phyloP scores from a whole-genome alignment of 2,329 filamentous ascomycete genomes.

The Leptographium wingfieldii region DNA sequence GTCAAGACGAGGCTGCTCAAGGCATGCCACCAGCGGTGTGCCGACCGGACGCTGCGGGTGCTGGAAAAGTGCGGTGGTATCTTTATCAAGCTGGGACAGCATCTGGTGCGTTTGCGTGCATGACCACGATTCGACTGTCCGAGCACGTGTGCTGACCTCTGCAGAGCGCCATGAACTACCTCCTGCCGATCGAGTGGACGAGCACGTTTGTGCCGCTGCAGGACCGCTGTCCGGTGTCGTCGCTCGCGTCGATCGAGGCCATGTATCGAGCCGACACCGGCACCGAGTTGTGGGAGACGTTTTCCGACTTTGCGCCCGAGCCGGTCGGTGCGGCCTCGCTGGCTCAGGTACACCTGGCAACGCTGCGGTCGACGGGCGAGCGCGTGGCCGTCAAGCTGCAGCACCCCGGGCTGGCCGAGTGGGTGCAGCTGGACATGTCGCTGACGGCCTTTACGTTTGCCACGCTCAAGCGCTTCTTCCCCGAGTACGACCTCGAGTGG shows the following conservation, averaged over 20 bases:
- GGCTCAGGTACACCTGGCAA: conserved; percentile 86
- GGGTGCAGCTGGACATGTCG: conserved; percentile 76
- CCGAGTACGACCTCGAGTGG: conserved; percentile 96
- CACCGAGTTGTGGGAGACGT: conserved; percentile 64
- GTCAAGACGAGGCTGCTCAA: conserved; percentile 56
- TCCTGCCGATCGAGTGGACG: conserved; percentile 85
- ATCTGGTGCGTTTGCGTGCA: conserved; percentile 43
- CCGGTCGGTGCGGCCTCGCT: conserved; percentile 90
- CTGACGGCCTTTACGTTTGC: conserved; percentile 83
- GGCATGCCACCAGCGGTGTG: conserved; percentile 85
- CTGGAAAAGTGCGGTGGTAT: conserved; percentile 95
- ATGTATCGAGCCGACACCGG: conserved; percentile 85
- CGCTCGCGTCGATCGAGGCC: conserved; percentile 68
- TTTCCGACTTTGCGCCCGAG: conserved; percentile 65
- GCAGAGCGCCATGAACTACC: conserved; percentile 85
- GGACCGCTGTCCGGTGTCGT: conserved; percentile 89
- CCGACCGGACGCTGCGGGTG: conserved; percentile 71
- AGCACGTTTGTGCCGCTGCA: conserved; percentile 91
- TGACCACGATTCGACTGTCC: not conserved
- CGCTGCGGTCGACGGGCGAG: conserved; percentile 66
- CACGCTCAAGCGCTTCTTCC: conserved; percentile 84
- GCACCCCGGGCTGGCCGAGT: conserved; percentile 79
- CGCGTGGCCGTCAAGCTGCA: conserved; percentile 95
- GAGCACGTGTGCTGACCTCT: conserved; percentile 10
- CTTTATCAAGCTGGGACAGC: conserved; percentile 95